Evolutionary conservation across 495 filamentous ascomycete species (phyloP).

Genomic region (Acidomyces sp.): DNA sequence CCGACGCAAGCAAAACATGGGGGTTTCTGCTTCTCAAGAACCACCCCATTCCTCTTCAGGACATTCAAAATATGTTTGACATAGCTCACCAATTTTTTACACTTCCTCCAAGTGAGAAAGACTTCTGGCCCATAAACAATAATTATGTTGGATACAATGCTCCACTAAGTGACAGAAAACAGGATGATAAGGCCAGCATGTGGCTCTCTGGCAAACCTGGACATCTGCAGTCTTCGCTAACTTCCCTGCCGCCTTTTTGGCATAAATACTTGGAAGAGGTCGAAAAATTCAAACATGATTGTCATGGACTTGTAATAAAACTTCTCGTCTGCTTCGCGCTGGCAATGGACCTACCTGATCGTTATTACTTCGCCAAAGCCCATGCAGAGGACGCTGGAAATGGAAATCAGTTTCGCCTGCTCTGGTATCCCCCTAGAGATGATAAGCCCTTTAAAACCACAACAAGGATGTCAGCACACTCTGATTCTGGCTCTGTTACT

Average conservation of each 20-base stretch:
- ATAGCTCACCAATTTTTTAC: constrained; percentile 6
- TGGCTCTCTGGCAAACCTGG: constrained; percentile 8
- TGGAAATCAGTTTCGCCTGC: constrained; percentile 8
- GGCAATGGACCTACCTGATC: constrained; percentile 10
- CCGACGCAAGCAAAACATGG: constrained; percentile 9
- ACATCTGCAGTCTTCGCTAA: neutral
- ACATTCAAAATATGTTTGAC: constrained; percentile 8
- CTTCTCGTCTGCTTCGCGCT: constrained; percentile 14
- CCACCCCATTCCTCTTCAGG: constrained; percentile 8
- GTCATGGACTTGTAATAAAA: constrained; percentile 6
- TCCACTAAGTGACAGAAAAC: constrained; percentile 4
- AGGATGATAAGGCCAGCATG: constrained; percentile 13
- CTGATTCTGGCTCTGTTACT: constrained; percentile 11
- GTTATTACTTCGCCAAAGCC: constrained; percentile 12
- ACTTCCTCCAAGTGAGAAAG: neutral
- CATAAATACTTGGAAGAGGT: constrained; percentile 1
- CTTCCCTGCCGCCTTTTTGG: constrained; percentile 8
- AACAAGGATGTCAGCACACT: constrained; percentile 11
- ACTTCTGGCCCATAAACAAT: constrained; percentile 8
- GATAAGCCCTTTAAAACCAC: neutral
- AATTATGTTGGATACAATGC: constrained; percentile 7
- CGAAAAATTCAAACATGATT: constrained; percentile 6
- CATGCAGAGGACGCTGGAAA: constrained; percentile 8
- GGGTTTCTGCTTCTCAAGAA: constrained; percentile 12
- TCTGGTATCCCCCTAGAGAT: constrained; percentile 7